These are phyloP conservation scores for Mucor circinelloides DNA, from an alignment of 371 early-diverging fungal species.

Conservation along the genomic window DNA sequence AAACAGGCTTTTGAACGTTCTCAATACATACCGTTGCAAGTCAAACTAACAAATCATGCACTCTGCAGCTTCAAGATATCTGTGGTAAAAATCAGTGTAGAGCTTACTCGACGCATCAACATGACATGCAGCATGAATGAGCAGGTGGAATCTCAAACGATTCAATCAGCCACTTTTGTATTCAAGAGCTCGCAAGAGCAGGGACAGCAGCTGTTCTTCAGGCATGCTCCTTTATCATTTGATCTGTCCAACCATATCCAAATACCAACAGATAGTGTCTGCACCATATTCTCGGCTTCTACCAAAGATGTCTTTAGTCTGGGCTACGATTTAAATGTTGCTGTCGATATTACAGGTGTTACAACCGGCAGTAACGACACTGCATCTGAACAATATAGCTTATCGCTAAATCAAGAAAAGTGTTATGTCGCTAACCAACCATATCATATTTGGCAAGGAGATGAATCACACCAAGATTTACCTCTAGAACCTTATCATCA, in stretches of 20 bases:
- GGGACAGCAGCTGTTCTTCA: not conserved
- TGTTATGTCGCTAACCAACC: not conserved
- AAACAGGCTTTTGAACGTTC: constrained; percentile 6
- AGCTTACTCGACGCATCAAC: not conserved
- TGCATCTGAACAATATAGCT: not conserved
- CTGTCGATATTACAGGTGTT: constrained; percentile 5
- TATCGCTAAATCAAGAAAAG: not conserved
- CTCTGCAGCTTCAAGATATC: not conserved
- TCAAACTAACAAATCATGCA: constrained; percentile 2
- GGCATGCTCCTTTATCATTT: constrained; percentile 5
- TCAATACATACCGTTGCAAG: constrained; percentile 1
- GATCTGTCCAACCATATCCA: constrained; percentile 4
- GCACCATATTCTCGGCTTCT: not conserved
- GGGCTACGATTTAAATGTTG: not conserved
- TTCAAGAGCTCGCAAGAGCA: constrained; percentile 2
- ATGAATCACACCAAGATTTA: not conserved
- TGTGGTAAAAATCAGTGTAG: not conserved
- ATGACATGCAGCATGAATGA: constrained; percentile 21
- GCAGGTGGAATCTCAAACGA: not conserved
- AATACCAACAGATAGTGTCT: constrained; percentile 1
- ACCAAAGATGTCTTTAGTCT: constrained; percentile 8
- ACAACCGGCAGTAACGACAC: not conserved
- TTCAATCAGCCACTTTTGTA: not conserved
- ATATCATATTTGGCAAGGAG: not conserved
- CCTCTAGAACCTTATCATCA: not conserved